Base-by-base conservation (phyloP, 805 yeast species). In the Sugiyamaella chiloensis region DNA sequence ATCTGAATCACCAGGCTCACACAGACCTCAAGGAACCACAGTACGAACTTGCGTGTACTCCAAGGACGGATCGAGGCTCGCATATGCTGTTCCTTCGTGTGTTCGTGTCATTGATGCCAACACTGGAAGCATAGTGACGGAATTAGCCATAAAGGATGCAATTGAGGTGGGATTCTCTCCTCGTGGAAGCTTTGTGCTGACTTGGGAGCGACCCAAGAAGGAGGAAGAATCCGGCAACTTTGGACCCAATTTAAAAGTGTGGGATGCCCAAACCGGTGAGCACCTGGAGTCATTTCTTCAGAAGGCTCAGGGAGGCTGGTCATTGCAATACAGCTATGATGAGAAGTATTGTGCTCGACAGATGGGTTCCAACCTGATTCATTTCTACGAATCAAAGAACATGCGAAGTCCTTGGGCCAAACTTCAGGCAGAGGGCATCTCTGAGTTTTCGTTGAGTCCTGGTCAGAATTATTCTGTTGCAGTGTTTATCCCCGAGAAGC, bases 391-490 rank as follows among this genome's bases (percentile, higher is more conserved):
- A 63, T 67, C 81, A 46, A 52, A 59, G 44, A 51, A 48, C 42
- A 48, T 64, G 44, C 57, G 57, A 36, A 50, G 78, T 54, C 83
- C 87, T 8, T 71, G 78, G 61, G 77, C 81, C 57, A 76, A 77
- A 54, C 77, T 83, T 55, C 72, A 71, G 61, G 66, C 74, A 51
- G 79, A 74, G 51, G 65, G 58, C 39, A 69, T 80, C 32, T 69
- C 76, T 52, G 80, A 77, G 59, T 87, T 85, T 70, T 76, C 76
- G 60, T 71, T 83, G 46, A 84, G 95, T 24, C 96, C 96, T 1
- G 97, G 98, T 40, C 80, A 81, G 61, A 87, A 86, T 62, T 93
- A 96, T 44, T 79, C 93, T 4, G 78, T 93, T 58, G 96, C 96
- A 21, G 82, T 93, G 23, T 93, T 95, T 63, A 78, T 87, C 24